Conservation (phyloP, 1,284 basidiomycete species). For the Cryptococcus sp. region DNA sequence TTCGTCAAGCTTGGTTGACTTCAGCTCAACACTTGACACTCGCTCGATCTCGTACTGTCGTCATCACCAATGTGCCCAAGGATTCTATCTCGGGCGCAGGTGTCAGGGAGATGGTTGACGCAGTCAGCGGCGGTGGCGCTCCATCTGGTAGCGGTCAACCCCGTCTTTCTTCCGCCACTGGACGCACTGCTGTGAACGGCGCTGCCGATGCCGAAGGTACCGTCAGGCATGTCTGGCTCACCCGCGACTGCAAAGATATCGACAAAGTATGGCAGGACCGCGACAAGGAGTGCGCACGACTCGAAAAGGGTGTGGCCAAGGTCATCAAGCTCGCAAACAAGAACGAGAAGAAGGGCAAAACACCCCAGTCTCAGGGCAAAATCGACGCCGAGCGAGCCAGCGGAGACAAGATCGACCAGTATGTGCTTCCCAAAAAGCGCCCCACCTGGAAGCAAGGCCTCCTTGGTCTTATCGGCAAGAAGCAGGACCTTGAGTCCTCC, state of each 20-base stretch:
- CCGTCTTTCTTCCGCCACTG: conserved; percentile 26
- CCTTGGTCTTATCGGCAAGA: conserved; percentile 58
- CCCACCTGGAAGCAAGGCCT: conserved; percentile 63
- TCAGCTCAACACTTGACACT: conserved; percentile 68
- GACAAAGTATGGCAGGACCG: conserved; percentile 81
- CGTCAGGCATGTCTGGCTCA: conserved; percentile 83
- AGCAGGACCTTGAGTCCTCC: conserved; percentile 58
- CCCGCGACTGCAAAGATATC: conserved; percentile 77
- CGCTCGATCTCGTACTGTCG: conserved; percentile 82
- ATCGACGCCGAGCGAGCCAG: conserved; percentile 60
- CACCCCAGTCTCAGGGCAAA: conserved; percentile 52
- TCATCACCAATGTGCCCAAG: conserved; percentile 84
- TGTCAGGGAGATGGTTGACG: conserved; percentile 55
- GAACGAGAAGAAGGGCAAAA: conserved; percentile 54
- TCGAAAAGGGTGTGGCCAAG: conserved; percentile 80
- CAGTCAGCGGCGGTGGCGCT: conserved; percentile 22
- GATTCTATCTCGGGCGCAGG: conserved; percentile 62
- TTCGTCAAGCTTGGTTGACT: conserved; percentile 83
- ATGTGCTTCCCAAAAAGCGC: conserved; percentile 54
- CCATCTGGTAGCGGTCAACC: conserved; percentile 7
- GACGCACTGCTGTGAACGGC: conserved; percentile 61
- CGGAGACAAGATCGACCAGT: conserved; percentile 58
- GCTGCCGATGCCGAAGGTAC: conserved; percentile 56
- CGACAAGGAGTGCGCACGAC: conserved; percentile 68
- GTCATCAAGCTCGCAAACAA: conserved; percentile 76